Base-by-base conservation (phyloP, 139 green algal species). In the Coelastrella sp. region DNA sequence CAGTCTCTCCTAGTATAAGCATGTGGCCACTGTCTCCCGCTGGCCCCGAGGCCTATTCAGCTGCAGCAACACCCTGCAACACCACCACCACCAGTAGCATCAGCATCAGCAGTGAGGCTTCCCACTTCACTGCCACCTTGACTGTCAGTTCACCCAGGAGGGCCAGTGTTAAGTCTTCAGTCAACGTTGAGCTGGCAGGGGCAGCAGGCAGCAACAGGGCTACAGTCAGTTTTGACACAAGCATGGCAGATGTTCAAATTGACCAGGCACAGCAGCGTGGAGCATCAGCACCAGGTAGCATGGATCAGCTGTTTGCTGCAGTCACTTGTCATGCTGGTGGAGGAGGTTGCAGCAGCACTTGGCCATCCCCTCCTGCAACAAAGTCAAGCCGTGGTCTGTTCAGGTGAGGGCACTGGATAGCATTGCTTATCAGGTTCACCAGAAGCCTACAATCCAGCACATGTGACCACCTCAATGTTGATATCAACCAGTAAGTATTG, bases 81-180 rank as follows among this genome's bases (percentile, higher is more conserved):
- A 24, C 82, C 4, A 20, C 63, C 8, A 19, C 84, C n/a, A 75
- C 84, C 20, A 81, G 66, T 11, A 81, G 68, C 68, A 88, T 88
- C 66, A 81, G 84, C 68, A 78, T 88, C 84, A 88, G 68, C 84
- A 88, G 66, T 27, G 84, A 88, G 1, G 66, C 84, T 11, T 20
- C 66, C 6, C 66, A 80, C n/a, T 81, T 88, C 84, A 88, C 35
- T 12, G 84, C 84, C 49, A 88, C 84, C 6, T 58, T 88, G 65
- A 88, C 68, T 57, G 84, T 88, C 20, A 81, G 35, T 5, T 81
- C 68, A 14, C 84, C 84, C 25, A 88, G 11, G 49, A 66, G 68
- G 10, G 35, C 66, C 17, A n/a, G 57, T 19, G 12, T 81, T 49
- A 76, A 74, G 14, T 35, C 12, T 0, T 24, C 22, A 11, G 68